Percentiles rank a stretch among this genome's conserved stretches.
Conservation (phyloP, 2,329 filamentous ascomycete genomes). For the Gliomastix tumulicola region DNA sequence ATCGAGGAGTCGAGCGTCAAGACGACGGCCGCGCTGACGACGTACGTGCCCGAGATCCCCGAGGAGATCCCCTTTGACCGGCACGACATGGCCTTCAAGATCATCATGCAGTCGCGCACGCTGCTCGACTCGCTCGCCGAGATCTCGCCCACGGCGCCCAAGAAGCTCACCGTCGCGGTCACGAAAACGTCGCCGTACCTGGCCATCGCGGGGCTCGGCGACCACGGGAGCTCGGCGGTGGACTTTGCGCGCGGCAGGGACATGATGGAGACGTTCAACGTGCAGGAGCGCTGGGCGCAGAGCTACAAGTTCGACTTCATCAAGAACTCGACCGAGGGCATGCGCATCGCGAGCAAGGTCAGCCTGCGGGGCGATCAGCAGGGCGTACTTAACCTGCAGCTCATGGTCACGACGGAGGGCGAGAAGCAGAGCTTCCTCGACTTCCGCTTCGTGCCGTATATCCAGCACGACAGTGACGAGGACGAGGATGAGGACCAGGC, state of each 20-base stretch:
- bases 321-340: conserved; percentile 81
- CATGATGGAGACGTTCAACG: conserved; percentile 69
- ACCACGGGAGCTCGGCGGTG: conserved; percentile 57
- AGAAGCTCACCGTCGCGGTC: conserved; percentile 61
- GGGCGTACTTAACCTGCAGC: conserved; percentile 88
- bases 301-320: conserved; percentile 84
- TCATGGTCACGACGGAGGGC: conserved; percentile 84
- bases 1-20: conserved; percentile 82
- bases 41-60: conserved; percentile 68
- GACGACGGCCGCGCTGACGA: conserved; percentile 84
- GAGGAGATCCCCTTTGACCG: conserved; percentile 87
- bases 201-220: conserved; percentile 57
- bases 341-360: conserved; percentile 87
- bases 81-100: conserved; percentile 75
- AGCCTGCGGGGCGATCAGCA: conserved; percentile 82
- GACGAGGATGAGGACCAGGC: conserved; percentile 26
- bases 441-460: conserved; percentile 73
- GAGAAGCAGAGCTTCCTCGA: conserved; percentile 68
- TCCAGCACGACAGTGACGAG: conserved; percentile 49
- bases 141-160: conserved; percentile 63
- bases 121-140: conserved; percentile 68
- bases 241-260: conserved; percentile 58
- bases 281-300: conserved; percentile 54
- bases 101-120: conserved; percentile 80
- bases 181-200: conserved; percentile 63